A percentile compares a stretch with the other conserved stretches of the same genome.
These are phyloP conservation scores for Geranium brycei DNA, from an alignment of 345 rosid species.

Conservation along the genomic window DNA sequence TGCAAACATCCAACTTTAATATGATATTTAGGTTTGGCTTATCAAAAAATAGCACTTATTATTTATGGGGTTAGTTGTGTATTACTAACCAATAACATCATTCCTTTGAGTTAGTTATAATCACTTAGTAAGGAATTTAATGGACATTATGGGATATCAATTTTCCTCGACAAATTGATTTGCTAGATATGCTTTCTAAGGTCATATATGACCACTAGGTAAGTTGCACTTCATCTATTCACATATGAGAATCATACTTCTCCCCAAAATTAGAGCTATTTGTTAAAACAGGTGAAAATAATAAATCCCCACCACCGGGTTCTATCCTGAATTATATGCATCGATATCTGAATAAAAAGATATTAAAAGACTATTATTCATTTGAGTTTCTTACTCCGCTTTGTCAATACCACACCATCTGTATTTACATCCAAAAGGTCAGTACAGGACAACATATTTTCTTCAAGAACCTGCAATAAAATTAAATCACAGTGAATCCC, in stretches of 20 bases:
- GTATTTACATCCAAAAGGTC: slow-evolving; percentile 63
- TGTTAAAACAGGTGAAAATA: too few species aligned
- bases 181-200: background rate
- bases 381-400: slow-evolving; percentile 48
- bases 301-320: too few species aligned
- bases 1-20: too few species aligned
- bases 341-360: background rate
- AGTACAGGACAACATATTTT: slow-evolving; percentile 63
- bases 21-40: too few species aligned
- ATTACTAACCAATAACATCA: too few species aligned
- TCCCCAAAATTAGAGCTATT: background rate
- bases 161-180: too few species aligned
- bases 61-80: too few species aligned
- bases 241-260: background rate
- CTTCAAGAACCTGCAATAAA: slow-evolving; percentile 70
- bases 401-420: slow-evolving; percentile 75
- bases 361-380: background rate
- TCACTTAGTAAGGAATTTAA: too few species aligned
- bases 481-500: slow-evolving; percentile 8
- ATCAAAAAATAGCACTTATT: too few species aligned
- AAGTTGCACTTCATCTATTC: background rate
- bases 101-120: too few species aligned
- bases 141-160: too few species aligned
- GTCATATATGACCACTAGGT: background rate
- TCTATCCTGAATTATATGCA: background rate